phyloP scores from a whole-genome alignment of 139 green algal genomes.

The Chlorella sp. region DNA sequence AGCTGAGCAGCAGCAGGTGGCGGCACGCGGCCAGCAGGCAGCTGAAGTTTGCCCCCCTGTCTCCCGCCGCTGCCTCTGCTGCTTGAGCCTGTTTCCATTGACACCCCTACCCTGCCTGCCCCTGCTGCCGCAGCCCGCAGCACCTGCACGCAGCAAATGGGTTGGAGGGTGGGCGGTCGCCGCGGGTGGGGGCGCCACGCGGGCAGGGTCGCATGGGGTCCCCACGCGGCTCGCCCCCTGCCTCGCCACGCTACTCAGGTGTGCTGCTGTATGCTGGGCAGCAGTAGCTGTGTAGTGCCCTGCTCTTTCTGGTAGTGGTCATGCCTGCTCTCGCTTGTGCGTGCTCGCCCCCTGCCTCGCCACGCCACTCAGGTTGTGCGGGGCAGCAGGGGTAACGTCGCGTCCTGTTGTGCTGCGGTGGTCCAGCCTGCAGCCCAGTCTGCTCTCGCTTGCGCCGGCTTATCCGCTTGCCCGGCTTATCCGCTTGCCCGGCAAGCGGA shows the following conservation, averaged over 20 bases:
- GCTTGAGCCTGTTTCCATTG: background rate
- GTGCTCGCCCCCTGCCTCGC: background rate
- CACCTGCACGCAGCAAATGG: conserved; percentile 29
- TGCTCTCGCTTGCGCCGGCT: background rate
- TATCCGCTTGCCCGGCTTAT: too few relatives aligned
- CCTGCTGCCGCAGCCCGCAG: conserved; percentile 3
- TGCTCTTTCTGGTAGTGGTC: background rate
- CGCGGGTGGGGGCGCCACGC: background rate
- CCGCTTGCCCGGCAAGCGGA: too few relatives aligned
- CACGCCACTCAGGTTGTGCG: background rate
- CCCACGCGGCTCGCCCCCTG: conserved; percentile 12
- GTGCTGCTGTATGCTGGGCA: too few relatives aligned
- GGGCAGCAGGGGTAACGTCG: too few relatives aligned
- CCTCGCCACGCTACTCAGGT: conserved; percentile 8
- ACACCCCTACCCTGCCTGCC: background rate
- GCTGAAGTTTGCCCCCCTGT: too few relatives aligned
- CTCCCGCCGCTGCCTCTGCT: too few relatives aligned
- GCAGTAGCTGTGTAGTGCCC: background rate
- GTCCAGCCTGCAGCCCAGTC: background rate
- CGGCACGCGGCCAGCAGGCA: too few relatives aligned
- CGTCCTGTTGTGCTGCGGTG: background rate
- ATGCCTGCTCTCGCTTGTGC: too few relatives aligned
- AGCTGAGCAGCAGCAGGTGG: too few relatives aligned
- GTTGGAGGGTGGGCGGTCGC: background rate
- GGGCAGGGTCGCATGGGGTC: background rate